Base-by-base conservation (phyloP, 2,329 filamentous ascomycete species). In the Fusarium nematophilum region DNA sequence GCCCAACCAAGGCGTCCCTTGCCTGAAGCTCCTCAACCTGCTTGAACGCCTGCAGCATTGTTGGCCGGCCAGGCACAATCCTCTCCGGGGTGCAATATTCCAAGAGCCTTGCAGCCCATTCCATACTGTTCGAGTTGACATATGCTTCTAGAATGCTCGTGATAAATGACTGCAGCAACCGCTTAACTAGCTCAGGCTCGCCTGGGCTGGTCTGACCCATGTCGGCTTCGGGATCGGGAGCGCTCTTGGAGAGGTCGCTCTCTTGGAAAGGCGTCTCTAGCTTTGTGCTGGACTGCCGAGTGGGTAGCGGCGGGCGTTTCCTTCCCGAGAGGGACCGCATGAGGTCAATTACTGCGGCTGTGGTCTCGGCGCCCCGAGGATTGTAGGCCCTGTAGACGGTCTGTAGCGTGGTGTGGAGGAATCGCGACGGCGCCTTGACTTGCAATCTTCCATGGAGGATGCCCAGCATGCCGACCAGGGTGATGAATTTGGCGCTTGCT, bases 81-180 rank as follows among this genome's bases (percentile, higher is more conserved):
- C 82, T 86, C 50, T 85, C 81, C 0, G 90, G 90, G 46, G 86
- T 80, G 60, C 88, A 86, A 55, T 83, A 87, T 73, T 94, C 91
- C 59, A 90, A 80, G 51, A 93, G 73, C 44, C 91, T 78, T 11
- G 83, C 77, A 3, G 86, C 82, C 87, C 86, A 89, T 38, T 84
- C 82, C 72, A 89, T 72, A 18, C 79, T 78, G 62, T 87, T 83
- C 6, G 76, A 78, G 62, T 87, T 86, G 57, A 91, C 82, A 64
- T 92, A 94, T 38, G 89, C 84, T 70, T 93, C 90, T 9, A 93
- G 76, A 14, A 93, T 77, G 70, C 91, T 90, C 0, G 90, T 92
- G n/a, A 92, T 81, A 72, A 95, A 93, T 2, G 88, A 87, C 69
- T 92, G 88, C 18, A 94, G 75, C 13, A 94, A 78, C 53, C 83